Conservation (phyloP, 805 yeast genomes). For the Yamadazyma olivae region DNA sequence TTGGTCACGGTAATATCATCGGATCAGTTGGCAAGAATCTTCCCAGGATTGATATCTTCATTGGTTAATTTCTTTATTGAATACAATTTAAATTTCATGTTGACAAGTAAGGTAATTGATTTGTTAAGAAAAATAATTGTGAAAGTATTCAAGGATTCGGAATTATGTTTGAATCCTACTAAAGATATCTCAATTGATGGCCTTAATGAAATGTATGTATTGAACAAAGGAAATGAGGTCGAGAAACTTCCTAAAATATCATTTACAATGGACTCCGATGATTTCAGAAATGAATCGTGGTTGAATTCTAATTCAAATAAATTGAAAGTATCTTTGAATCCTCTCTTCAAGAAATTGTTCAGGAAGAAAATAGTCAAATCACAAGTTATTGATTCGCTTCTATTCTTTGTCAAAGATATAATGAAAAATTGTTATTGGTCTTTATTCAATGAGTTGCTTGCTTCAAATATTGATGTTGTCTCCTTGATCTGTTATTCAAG, state of each 20-base stretch:
- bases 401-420: constrained; percentile 20
- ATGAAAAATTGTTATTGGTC: constrained; percentile 26
- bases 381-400: constrained; percentile 19
- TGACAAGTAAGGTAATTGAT: constrained; percentile 20
- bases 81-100: constrained; percentile 20
- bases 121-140: constrained; percentile 18
- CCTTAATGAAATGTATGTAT: not conserved
- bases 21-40: constrained; percentile 32
- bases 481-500: constrained; percentile 12
- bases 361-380: constrained; percentile 19
- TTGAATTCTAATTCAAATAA: constrained; percentile 35
- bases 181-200: not conserved
- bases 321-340: constrained; percentile 29
- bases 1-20: too few species aligned
- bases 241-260: not conserved
- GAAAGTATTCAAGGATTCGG: constrained; percentile 30
- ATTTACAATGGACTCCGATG: not conserved
- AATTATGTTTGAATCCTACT: constrained; percentile 4
- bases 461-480: constrained; percentile 28
- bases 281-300: constrained; percentile 28
- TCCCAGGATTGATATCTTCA: constrained; percentile 39
- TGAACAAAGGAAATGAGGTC: not conserved
- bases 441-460: constrained; percentile 26
- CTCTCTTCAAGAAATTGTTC: constrained; percentile 28
- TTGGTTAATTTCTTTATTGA: constrained; percentile 24